Conservation (phyloP, 176 grass and related monocot genomes). For the Lolium multiflorum region DNA sequence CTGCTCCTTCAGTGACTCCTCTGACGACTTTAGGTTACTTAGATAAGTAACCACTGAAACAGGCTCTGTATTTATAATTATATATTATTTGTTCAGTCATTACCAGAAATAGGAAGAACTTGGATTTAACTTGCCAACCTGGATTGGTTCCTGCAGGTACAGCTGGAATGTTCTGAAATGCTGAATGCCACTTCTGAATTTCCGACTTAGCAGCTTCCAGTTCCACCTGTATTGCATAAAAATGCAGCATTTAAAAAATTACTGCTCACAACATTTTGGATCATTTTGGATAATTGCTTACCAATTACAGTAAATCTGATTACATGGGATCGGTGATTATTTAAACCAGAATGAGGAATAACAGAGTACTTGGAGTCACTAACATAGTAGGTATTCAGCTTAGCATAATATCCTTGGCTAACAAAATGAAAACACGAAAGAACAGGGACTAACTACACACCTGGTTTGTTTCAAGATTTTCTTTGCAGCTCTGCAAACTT, state of each 20-base stretch:
- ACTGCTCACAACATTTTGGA: slow-evolving; percentile 18
- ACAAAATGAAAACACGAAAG: slow-evolving; percentile 26
- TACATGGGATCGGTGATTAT: background rate
- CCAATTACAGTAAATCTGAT: background rate
- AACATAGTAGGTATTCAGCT: slow-evolving; percentile 4
- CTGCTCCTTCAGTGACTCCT: slow-evolving; percentile 96
- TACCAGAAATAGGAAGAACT: slow-evolving; percentile 27
- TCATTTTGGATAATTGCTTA: slow-evolving; percentile 13
- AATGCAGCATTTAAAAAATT: slow-evolving; percentile 33
- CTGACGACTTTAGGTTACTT: slow-evolving; percentile 89
- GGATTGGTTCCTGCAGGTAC: slow-evolving; percentile 66
- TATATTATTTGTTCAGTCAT: slow-evolving; percentile 6
- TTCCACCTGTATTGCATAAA: slow-evolving; percentile 58
- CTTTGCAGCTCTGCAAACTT: slow-evolving; percentile 95
- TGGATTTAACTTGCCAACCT: slow-evolving; percentile 55
- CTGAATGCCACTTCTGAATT: slow-evolving; percentile 92
- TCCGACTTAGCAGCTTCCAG: slow-evolving; percentile 80
- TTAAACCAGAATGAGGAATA: slow-evolving; percentile 20
- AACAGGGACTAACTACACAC: slow-evolving; percentile 41
- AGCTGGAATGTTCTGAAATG: slow-evolving; percentile 84
- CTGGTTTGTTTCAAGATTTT: slow-evolving; percentile 84
- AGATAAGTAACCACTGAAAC: slow-evolving; percentile 82
- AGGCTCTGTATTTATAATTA: slow-evolving; percentile 67
- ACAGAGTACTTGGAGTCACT: slow-evolving; percentile 3
- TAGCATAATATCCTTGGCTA: slow-evolving; percentile 11